Evolutionary conservation across 2,329 filamentous ascomycete genomes (phyloP), one percentile per base, ranked within the genome.

Genomic region (Botrytis tulipae): DNA sequence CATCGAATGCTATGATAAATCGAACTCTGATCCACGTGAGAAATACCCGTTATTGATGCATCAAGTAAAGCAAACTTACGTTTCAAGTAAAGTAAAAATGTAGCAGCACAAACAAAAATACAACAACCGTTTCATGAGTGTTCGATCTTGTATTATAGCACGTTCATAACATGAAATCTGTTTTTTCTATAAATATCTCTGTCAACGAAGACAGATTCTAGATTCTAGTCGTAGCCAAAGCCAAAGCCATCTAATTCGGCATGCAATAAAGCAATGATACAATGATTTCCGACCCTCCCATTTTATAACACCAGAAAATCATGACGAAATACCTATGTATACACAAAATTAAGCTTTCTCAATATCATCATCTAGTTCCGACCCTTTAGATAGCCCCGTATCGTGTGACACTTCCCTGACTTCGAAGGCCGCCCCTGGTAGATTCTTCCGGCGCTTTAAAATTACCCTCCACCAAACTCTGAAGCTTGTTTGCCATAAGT

Each of bases 381-480:
- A 37, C 22, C 4, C 25, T 62, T 16, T 63, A 63, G 25, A n/a
- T 7, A 51, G 25, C 14, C 14, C 22, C 29, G n/a, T 20, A 14
- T 12, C 12, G 42, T 25, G 63, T 25, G 6, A 51, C 3, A 4
- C 32, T 42, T 25, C 46, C 46, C 25, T 68, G 66, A 32, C 37
- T 57, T 57, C 66, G 32, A 16, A 69, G 66, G 18, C 66, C 48
- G 2, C 35, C 35, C 5, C 66, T 69, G 1, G 66, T 69, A 32
- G 65, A n/a, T 68, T 54, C 65, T 22, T 63, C 68, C 18, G 68
- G 70, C 29, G 70, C 74, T 18, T 44, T 66, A 12, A 61, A 75
- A 37, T 76, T 76, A 1, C 60, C 54, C 62, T 76, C 76, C 4
- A 77, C 75, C 29, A 44, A 48, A n/a, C 63, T 60, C 48, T 77